Conservation (phyloP, 441 rosid genomes). For the Kokia cookei region DNA sequence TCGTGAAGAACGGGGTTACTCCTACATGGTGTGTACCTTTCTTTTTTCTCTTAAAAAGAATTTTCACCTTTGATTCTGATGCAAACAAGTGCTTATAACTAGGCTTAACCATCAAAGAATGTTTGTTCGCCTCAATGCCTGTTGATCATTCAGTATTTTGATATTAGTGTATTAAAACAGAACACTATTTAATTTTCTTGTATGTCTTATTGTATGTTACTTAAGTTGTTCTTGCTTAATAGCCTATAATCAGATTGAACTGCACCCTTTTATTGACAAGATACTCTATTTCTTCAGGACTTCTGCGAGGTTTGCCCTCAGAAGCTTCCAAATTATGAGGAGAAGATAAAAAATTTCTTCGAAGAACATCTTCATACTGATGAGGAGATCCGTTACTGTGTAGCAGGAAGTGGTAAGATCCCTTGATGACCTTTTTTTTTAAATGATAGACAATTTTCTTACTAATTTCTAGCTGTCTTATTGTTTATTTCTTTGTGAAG, state of each 20-base stretch:
- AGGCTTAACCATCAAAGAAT: background rate
- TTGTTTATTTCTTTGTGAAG: slow-evolving; percentile 25
- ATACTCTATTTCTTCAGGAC: slow-evolving; percentile 42
- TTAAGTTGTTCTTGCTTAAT: background rate
- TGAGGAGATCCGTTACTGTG: slow-evolving; percentile 89
- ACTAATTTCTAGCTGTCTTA: background rate
- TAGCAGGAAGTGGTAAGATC: slow-evolving; percentile 83
- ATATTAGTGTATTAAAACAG: background rate
- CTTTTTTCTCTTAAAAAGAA: background rate
- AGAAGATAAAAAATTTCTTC: slow-evolving; percentile 72
- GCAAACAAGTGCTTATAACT: background rate
- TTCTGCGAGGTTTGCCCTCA: slow-evolving; percentile 84
- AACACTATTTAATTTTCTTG: background rate
- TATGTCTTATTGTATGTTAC: background rate
- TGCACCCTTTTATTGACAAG: background rate
- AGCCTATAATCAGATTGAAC: background rate
- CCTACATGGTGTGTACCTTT: slow-evolving; percentile 61
- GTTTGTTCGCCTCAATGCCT: background rate
- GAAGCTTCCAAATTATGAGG: slow-evolving; percentile 81
- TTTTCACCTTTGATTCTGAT: background rate
- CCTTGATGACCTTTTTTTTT: background rate
- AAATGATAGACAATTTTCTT: background rate
- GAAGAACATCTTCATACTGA: slow-evolving; percentile 92
- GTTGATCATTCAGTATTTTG: background rate
- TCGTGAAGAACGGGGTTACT: slow-evolving; percentile 74